Conservation (phyloP, 371 early-diverging fungal genomes). For the Lichtheimia ornata region DNA sequence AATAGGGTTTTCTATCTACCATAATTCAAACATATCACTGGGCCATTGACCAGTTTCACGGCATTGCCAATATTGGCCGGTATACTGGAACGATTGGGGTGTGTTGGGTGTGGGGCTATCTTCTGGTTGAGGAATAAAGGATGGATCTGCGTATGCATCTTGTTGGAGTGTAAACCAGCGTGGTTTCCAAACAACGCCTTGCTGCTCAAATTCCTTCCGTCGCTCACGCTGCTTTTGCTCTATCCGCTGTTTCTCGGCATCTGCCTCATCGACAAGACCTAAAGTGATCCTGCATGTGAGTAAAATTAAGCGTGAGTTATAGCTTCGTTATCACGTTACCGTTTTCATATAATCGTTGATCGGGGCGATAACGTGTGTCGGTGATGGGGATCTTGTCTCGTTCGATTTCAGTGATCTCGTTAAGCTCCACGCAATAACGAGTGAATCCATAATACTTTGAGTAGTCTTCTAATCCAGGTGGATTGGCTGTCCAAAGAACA, state of each 20-base stretch:
- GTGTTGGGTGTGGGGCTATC: conserved; percentile 45
- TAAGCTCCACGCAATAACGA: conserved; percentile 80
- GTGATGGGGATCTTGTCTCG: conserved; percentile 72
- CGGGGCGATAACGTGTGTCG: conserved; percentile 88
- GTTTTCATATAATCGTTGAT: conserved; percentile 81
- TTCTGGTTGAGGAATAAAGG: conserved; percentile 25
- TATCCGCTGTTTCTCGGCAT: conserved; percentile 80
- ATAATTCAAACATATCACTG: conserved; percentile 33
- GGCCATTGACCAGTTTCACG: conserved; percentile 53
- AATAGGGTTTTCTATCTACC: conserved; percentile 16
- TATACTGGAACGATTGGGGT: conserved; percentile 69
- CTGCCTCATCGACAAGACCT: conserved; percentile 71
- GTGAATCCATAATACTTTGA: conserved; percentile 88
- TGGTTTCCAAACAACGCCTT: conserved; percentile 64
- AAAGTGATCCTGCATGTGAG: too few species aligned
- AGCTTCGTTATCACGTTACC: conserved; percentile 38
- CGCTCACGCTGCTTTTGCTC: conserved; percentile 86
- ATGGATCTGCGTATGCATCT: conserved; percentile 15
- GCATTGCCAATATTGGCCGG: conserved; percentile 82
- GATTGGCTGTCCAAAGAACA: conserved; percentile 80
- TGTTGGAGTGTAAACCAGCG: conserved; percentile 70
- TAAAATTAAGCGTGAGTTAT: too few species aligned
- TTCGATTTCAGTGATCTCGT: conserved; percentile 71
- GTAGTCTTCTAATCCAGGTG: conserved; percentile 65
- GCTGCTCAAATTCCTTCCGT: conserved; percentile 65